Percentiles rank a stretch among this genome's conserved stretches.
These are phyloP conservation scores for Rutidosis leptorrhynchoides DNA, from an alignment of 129 eudicot species.

Conservation along the genomic window DNA sequence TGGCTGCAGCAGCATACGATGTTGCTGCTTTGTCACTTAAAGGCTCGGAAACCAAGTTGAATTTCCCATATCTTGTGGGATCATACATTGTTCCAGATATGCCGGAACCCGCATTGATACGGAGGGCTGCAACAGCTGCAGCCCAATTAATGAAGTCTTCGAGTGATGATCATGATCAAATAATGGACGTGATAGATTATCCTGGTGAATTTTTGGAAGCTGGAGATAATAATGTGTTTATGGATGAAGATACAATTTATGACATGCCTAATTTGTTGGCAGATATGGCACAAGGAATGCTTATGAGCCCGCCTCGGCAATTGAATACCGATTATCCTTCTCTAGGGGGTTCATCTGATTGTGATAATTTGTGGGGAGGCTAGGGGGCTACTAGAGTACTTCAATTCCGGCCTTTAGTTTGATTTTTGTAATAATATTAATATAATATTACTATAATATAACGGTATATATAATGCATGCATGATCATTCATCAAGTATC, in stretches of 20 bases:
- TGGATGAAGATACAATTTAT: conserved; percentile 42
- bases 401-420: not conserved
- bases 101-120: conserved; percentile 29
- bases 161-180: no score
- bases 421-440: not conserved
- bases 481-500: conserved; percentile 19
- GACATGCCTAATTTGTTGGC: conserved; percentile 41
- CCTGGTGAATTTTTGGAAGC: not conserved
- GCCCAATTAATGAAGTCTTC: conserved; percentile 29
- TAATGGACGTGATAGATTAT: not conserved
- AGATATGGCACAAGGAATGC: conserved; percentile 59
- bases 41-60: conserved; percentile 35
- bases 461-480: conserved; percentile 22
- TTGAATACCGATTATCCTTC: conserved; percentile 22
- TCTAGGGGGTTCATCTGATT: conserved; percentile 32
- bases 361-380: conserved; percentile 46
- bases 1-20: conserved; percentile 52
- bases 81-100: conserved; percentile 17
- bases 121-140: conserved; percentile 36
- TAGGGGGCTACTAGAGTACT: no score
- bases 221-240: conserved; percentile 26
- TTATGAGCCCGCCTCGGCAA: conserved; percentile 48
- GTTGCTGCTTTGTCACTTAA: conserved; percentile 44
- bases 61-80: conserved; percentile 31
- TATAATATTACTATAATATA: not conserved